Evolutionary conservation across 768 basidiomycete species (phyloP).

Genomic region (Scleroderma citrinum): DNA sequence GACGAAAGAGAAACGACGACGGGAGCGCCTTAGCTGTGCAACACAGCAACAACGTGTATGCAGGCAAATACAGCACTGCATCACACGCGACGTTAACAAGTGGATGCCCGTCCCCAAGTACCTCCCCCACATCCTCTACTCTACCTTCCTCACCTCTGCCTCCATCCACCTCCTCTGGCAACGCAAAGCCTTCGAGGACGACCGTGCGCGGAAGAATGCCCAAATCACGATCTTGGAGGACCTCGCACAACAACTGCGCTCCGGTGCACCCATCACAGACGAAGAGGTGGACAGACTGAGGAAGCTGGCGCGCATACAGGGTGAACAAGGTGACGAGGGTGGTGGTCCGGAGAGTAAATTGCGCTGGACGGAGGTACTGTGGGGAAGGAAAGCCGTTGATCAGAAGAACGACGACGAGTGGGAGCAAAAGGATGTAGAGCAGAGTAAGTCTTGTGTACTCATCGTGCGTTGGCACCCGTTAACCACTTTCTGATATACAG

Average conservation of each 20-base stretch:
- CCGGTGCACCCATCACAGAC: conserved; percentile 37
- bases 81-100: background rate
- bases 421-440: conserved; percentile 35
- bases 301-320: conserved; percentile 40
- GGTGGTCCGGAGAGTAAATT: conserved; percentile 19
- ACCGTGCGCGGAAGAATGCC: conserved; percentile 48
- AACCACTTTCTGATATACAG: background rate
- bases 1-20: too few relatives aligned
- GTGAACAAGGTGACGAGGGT: conserved; percentile 2
- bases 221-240: conserved; percentile 60
- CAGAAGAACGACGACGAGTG: conserved; percentile 26
- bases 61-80: too few relatives aligned
- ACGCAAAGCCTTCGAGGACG: conserved; percentile 44
- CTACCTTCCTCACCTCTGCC: conserved; percentile 58
- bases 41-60: too few relatives aligned
- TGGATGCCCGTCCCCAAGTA: conserved; percentile 34
- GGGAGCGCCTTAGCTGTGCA: too few relatives aligned
- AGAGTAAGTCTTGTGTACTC: conserved; percentile 25
- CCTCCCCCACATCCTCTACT: conserved; percentile 60
- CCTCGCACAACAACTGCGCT: conserved; percentile 46
- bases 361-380: conserved; percentile 48
- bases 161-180: conserved; percentile 61
- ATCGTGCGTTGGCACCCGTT: background rate
- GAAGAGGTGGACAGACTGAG: conserved; percentile 51
- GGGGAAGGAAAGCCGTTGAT: conserved; percentile 29